These are phyloP conservation scores for Calonectria leucothoes DNA, from an alignment of 2,329 filamentous ascomycete species.

Conservation along the genomic window DNA sequence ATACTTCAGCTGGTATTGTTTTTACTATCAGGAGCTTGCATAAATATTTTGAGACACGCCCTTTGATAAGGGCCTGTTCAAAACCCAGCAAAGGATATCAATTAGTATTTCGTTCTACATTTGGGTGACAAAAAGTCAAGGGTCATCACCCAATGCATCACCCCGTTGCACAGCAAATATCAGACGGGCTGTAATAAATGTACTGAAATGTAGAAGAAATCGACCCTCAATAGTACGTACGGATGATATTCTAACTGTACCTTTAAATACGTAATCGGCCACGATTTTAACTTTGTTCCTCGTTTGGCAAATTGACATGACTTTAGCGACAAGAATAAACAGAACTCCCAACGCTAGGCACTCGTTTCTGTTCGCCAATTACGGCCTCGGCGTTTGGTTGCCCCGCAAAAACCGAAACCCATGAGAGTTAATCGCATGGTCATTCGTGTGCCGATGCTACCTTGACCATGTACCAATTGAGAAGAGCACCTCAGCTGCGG, in stretches of 20 bases:
- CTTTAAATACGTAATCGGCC: too few species aligned
- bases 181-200: background rate
- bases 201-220: background rate
- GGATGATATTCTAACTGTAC: background rate
- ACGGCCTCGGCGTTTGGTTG: too few species aligned
- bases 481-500: too few species aligned
- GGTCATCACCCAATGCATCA: background rate
- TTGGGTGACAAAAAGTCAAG: background rate
- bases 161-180: background rate
- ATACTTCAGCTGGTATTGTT: background rate
- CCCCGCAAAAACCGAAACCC: background rate
- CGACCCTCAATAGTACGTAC: background rate
- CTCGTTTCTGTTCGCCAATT: background rate
- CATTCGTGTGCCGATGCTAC: background rate
- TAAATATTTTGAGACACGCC: background rate
- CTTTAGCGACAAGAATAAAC: background rate
- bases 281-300: too few species aligned
- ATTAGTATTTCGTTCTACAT: background rate
- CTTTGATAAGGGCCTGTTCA: too few species aligned
- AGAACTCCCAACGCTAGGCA: background rate
- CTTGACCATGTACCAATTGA: background rate
- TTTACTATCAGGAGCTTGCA: background rate
- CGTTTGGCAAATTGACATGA: too few species aligned
- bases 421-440: background rate
- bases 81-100: too few species aligned